Evolutionary conservation across 108 stramenopile species (phyloP), one percentile per base, ranked within the genome.

Genomic region (Aurantiochytrium sp.): DNA sequence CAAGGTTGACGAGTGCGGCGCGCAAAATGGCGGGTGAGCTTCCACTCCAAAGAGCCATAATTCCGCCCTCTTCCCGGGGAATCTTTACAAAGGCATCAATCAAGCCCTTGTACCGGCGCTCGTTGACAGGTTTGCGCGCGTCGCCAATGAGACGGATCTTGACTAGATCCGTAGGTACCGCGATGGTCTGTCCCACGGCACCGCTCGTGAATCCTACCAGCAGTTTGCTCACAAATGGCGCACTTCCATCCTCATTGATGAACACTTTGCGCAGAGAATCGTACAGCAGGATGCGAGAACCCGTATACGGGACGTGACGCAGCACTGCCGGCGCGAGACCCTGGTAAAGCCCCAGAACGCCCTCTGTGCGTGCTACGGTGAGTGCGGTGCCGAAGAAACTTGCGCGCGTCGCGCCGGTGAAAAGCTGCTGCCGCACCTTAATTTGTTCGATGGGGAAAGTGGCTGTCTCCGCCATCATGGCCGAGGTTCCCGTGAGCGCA

Each of bases 271-370:
- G 76, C 19, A 83, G 76, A 1, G n/a, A 25, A 16, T 83, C 49
- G 51, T 83, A 83, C 76, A 83, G 76, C 76, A 53, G 49, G 49
- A 83, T 53, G 19, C 76, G 76, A 47, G 76, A 83, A 16, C 76
- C 76, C 6, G 49, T 83, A 45, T 53, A 83, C 1, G 51, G 51
- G n/a, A 83, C 76, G 51, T 83, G 76, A 12, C 76, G 76, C 10
- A 83, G 76, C 45, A 47, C 45, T 19, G 76, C 76, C 1, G 76
- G 76, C 45, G 76, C 76, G 49, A 83, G 51, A 45, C 76, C 76
- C 49, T 83, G 45, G 51, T 83, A 83, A 1, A 83, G 51, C 10
- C 76, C 76, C 28, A 25, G 4, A 2, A 47, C n/a, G n/a, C 76
- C 76, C 28, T 83, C 76, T 8, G 64, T 42, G 25, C 42, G 25